These are phyloP conservation scores for sunflower (Helianthus annuus) DNA, from an alignment of 129 eudicot species.

Conservation along the genomic window HanXRQr2.0-SUNRISE NC_035440.2:125992687-125993186, in stretches of 20 bases:
- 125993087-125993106: not conserved
- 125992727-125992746: conserved; percentile 66
- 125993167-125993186: no score
- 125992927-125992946: conserved; percentile 43
- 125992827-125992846: conserved; percentile 56
- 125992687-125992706: conserved; percentile 63
- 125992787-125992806: conserved; percentile 59
- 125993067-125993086: not conserved
- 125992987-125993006: no score
- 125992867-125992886: conserved; percentile 35
- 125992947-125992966: conserved; percentile 10
- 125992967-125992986: not conserved
- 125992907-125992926: conserved; percentile 45
- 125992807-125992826: conserved; percentile 52
- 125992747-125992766: conserved; percentile 81
- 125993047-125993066: conserved; percentile 18
- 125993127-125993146: no score
- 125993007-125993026: not conserved
- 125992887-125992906: conserved; percentile 16
- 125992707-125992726: conserved; percentile 57
- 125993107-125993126: not conserved
- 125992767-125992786: conserved; percentile 73
- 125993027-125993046: conserved; percentile 22
- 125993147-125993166: no score
- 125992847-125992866: conserved; percentile 61